Base-by-base conservation (phyloP, 352 stramenopile species). In the Phytopythium oedochilum region DNA sequence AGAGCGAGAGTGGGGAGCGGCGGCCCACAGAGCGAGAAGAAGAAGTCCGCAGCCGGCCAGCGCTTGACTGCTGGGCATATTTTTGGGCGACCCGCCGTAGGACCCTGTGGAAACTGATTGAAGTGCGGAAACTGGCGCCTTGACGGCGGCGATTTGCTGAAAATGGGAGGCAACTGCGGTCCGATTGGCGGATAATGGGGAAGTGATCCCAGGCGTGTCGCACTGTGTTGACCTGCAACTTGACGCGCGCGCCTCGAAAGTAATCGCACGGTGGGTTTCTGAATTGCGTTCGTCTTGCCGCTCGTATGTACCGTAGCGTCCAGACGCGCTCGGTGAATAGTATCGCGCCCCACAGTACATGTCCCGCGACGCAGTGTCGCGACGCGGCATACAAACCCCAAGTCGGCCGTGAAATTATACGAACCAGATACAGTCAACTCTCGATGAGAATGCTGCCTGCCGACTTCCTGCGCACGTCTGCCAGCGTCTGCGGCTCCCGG, bases 11-110 rank as follows among this genome's bases (percentile, higher is more conserved):
- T 36, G 31, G 3, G 38, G 5, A 25, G 38, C 17, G 17, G 38
- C 10, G 10, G 11, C 39, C 15, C 39, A n/a, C n/a, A n/a, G n/a
- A n/a, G n/a, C n/a, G n/a, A n/a, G n/a, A n/a, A n/a, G n/a, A n/a
- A n/a, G n/a, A n/a, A n/a, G n/a, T n/a, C n/a, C n/a, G n/a, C n/a
- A n/a, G n/a, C n/a, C n/a, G n/a, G n/a, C n/a, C n/a, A n/a, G n/a
- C n/a, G n/a, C n/a, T n/a, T n/a, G n/a, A n/a, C n/a, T n/a, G n/a
- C 40, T 52, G 46, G 50, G 55, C 66, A 75, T 70, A 75, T 75
- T 70, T 72, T 75, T 66, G 63, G 57, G 54, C 45, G 5, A 5
- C 5, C 29, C 10, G 29, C 29, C 10, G 7, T 6, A 6, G 7
- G 32, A 36, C 32, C 5, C 36, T 20, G 35, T 20, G 11, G 35